Base-by-base conservation (phyloP, 2,329 filamentous ascomycete species). In the Nemania sp. region DNA sequence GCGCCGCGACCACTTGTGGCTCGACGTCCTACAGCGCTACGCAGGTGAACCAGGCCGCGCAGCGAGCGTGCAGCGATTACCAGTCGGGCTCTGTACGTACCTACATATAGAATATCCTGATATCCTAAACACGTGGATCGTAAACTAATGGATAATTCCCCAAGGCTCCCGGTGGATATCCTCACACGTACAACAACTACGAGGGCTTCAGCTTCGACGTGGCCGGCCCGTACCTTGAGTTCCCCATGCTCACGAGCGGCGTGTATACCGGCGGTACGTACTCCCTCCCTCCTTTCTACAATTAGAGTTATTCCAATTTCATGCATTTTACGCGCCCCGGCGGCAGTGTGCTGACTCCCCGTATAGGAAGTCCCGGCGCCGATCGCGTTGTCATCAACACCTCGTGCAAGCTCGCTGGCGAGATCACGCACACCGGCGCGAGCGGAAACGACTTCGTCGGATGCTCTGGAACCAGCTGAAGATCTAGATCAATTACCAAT, bases 391-490 rank as follows among this genome's bases (percentile, higher is more conserved):
- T 89, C 8, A 83, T 89, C 72, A 86, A 83, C 65, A 74, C 65
- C 0, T 56, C 70, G 14, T 80, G 85, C 62, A 54, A 78, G 52
- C 77, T 81, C 39, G 86, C 84, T 12, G 86, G 84, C 31, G 74
- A 80, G 23, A 87, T 90, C 58, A 90, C 87, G 0, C 87, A 90
- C 65, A 87, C 83, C 19, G 86, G 86, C 23, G 86, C 86, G 15
- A 82, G 78, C 45, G 84, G 84, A 6, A 84, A 89, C 68, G 75
- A 80, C 70, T 90, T 90, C 70, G 83, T 89, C 51, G 79, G 75
- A n/a, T 89, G 86, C 70, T 65, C 64, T 22, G 68, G 68, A 7
- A 70, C 67, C 11, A 61, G 57, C 37, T 66, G 61, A 46, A 6
- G 3, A 11, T 5, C 12, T 20, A 19, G 34, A 37, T n/a, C n/a